A percentile compares a stretch with the other conserved stretches of the same genome.
Evolutionary conservation across 148 eudicot genomes (phyloP).

Genomic region (Fagopyrum tataricum): DNA sequence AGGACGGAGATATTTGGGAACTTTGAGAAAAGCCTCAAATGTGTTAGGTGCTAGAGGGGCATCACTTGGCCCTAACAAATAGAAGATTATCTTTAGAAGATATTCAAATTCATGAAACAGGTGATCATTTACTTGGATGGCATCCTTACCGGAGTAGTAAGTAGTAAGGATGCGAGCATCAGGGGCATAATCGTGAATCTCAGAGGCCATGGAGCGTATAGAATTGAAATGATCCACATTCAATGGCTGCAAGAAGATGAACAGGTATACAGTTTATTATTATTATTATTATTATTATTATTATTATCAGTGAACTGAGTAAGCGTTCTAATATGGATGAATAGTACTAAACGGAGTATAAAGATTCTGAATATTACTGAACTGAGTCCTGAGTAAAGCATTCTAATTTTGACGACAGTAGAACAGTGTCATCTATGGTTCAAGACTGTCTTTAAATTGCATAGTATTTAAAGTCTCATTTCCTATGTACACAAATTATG

Average conservation of each 20-base stretch:
- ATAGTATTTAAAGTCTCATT: not conserved
- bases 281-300: too few species aligned
- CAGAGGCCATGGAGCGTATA: constrained; percentile 79
- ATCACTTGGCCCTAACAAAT: constrained; percentile 74
- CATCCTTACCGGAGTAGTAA: constrained; percentile 70
- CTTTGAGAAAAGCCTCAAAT: constrained; percentile 93
- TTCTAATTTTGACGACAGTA: not conserved
- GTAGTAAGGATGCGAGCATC: constrained; percentile 97
- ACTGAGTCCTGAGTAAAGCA: not conserved
- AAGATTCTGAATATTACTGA: not conserved
- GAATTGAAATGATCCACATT: constrained; percentile 79
- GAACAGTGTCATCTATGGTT: not conserved
- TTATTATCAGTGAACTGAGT: too few species aligned
- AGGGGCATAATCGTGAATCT: constrained; percentile 80
- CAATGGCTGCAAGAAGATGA: constrained; percentile 60
- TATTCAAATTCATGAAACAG: not conserved
- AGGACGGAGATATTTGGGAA: constrained; percentile 87
- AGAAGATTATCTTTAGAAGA: constrained; percentile 5
- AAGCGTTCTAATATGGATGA: too few species aligned
- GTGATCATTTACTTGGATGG: not conserved
- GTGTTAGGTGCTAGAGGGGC: constrained; percentile 85
- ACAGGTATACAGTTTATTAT: too few species aligned
- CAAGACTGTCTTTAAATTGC: not conserved
- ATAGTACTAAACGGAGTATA: too few species aligned
- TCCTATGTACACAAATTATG: not conserved